These are phyloP conservation scores for Leucosporidium scottii DNA, from an alignment of 768 basidiomycete genomes.

Conservation along the genomic window DNA sequence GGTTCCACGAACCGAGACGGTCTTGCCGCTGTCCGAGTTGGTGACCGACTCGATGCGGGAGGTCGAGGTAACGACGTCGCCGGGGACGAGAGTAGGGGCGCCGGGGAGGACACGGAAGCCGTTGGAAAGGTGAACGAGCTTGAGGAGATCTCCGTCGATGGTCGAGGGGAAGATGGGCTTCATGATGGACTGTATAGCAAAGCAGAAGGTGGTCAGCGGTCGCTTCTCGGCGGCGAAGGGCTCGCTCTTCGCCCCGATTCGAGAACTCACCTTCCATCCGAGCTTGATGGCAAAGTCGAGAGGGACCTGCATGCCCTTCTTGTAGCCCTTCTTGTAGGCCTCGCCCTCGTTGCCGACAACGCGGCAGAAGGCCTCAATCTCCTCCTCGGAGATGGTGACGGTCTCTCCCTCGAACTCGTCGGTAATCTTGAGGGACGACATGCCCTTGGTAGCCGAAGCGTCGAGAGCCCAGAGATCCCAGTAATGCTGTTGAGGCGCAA, in stretches of 20 bases:
- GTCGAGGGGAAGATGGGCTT: slow-evolving; percentile 87
- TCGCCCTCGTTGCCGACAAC: slow-evolving; percentile 91
- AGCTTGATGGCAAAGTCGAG: slow-evolving; percentile 99
- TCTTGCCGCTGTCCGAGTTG: slow-evolving; percentile 86
- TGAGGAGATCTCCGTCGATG: slow-evolving; percentile 90
- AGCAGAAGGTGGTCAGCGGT: not conserved
- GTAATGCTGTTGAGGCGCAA: slow-evolving; percentile 58
- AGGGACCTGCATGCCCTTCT: slow-evolving; percentile 66
- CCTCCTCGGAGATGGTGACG: slow-evolving; percentile 61
- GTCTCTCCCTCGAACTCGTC: slow-evolving; percentile 82
- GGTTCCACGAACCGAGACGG: slow-evolving; percentile 74
- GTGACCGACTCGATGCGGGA: slow-evolving; percentile 81
- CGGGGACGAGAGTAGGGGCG: slow-evolving; percentile 65
- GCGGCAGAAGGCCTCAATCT: slow-evolving; percentile 80
- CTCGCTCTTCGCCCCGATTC: not conserved
- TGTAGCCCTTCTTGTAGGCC: slow-evolving; percentile 72
- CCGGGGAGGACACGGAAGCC: slow-evolving; percentile 85
- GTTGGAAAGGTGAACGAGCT: slow-evolving; percentile 94
- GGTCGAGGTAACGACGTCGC: slow-evolving; percentile 83
- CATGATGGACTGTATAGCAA: slow-evolving; percentile 79
- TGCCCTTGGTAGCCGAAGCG: slow-evolving; percentile 47
- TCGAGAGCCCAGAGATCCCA: slow-evolving; percentile 98
- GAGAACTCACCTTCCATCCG: slow-evolving; percentile 80
- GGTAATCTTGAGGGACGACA: slow-evolving; percentile 71
- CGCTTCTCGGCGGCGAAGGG: not conserved